phyloP scores from a whole-genome alignment of 1,284 basidiomycete species.

The Cryptococcus sp. region DNA sequence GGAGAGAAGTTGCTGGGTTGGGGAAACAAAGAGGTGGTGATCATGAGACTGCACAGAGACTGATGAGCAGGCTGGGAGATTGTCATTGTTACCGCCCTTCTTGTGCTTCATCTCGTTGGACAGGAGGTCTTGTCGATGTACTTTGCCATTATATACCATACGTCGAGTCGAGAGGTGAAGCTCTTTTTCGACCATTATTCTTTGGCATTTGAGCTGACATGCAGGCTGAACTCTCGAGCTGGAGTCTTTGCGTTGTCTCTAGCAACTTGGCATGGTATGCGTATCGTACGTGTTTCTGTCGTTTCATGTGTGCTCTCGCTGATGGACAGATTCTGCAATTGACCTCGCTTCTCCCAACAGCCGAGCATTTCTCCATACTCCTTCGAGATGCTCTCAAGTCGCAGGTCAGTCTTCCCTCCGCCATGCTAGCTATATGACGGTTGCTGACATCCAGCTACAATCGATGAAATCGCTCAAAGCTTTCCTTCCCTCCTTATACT shows the following conservation, averaged over 20 bases:
- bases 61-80: slow-evolving; percentile 68
- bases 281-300: slow-evolving; percentile 62
- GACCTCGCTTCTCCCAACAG: slow-evolving; percentile 89
- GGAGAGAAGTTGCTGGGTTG: too few species aligned
- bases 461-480: slow-evolving; percentile 91
- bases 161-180: slow-evolving; percentile 81
- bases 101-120: slow-evolving; percentile 88
- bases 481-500: slow-evolving; percentile 90
- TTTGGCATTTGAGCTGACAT: too few species aligned
- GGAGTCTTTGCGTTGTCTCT: slow-evolving; percentile 93
- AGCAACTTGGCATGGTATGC: slow-evolving; percentile 91
- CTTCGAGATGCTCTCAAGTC: slow-evolving; percentile 85
- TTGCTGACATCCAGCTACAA: slow-evolving; percentile 54
- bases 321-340: slow-evolving; percentile 77
- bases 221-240: slow-evolving; percentile 69
- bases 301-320: slow-evolving; percentile 7
- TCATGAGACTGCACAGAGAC: too few species aligned
- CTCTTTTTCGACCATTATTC: too few species aligned
- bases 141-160: slow-evolving; percentile 86
- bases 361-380: slow-evolving; percentile 86
- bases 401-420: slow-evolving; percentile 50
- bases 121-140: slow-evolving; percentile 84
- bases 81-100: slow-evolving; percentile 84
- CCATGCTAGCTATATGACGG: too few species aligned
- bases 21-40: too few species aligned